phyloP scores from a whole-genome alignment of 176 grass and related monocot species.

The Chrysopogon serrulatus region DNA sequence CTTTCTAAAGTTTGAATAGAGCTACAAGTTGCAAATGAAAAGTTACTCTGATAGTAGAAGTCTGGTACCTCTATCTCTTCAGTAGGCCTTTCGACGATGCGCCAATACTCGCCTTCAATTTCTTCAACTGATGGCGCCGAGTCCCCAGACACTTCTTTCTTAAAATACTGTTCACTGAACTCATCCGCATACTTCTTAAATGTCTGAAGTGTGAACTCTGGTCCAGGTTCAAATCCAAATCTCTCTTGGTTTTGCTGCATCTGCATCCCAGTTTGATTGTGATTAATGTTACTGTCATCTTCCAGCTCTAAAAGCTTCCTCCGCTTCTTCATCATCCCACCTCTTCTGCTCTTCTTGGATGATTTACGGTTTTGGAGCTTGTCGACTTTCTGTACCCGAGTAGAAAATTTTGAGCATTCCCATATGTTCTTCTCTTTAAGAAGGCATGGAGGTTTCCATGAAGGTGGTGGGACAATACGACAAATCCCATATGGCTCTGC shows the following conservation, averaged over 20 bases:
- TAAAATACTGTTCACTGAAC: slow-evolving; percentile 79
- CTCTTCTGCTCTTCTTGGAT: slow-evolving; percentile 49
- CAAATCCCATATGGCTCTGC: slow-evolving; percentile 88
- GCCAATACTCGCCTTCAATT: slow-evolving; percentile 92
- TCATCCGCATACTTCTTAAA: slow-evolving; percentile 92
- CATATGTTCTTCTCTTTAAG: slow-evolving; percentile 72
- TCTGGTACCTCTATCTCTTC: slow-evolving; percentile 82
- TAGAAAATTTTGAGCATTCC: slow-evolving; percentile 72
- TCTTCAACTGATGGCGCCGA: slow-evolving; percentile 52
- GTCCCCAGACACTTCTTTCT: slow-evolving; percentile 20
- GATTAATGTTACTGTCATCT: neutral
- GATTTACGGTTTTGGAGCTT: slow-evolving; percentile 93
- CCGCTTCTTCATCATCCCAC: slow-evolving; percentile 63
- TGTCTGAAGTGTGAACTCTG: slow-evolving; percentile 67
- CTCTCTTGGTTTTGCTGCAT: slow-evolving; percentile 51
- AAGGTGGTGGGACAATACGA: slow-evolving; percentile 85
- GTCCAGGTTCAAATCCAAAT: slow-evolving; percentile 93
- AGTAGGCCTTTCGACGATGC: slow-evolving; percentile 81
- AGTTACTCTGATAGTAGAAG: neutral
- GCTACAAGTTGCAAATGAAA: neutral
- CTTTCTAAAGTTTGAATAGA: neutral
- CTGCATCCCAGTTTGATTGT: slow-evolving; percentile 26
- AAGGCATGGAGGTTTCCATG: slow-evolving; percentile 83
- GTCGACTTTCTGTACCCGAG: slow-evolving; percentile 76
- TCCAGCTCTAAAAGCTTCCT: slow-evolving; percentile 52